These are phyloP conservation scores for Sordariomycetes sp. DNA, from an alignment of 2,329 filamentous ascomycete species.

Conservation along the genomic window DNA sequence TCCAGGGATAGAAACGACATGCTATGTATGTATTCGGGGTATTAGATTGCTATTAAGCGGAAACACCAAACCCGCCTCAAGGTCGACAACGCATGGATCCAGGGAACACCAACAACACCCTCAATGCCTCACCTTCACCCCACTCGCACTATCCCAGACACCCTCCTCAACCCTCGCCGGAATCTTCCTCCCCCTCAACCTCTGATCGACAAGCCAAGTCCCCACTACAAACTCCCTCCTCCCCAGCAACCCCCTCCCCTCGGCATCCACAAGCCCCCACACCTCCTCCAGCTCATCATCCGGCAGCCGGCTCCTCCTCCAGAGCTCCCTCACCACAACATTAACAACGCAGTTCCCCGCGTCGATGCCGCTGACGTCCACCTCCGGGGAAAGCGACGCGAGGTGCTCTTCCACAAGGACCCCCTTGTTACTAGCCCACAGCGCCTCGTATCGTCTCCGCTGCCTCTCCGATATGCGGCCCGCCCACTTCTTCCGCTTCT, in stretches of 20 bases:
- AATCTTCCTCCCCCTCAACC: constrained; percentile 66
- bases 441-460: constrained; percentile 68
- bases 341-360: constrained; percentile 44
- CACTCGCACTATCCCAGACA: constrained; percentile 59
- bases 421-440: constrained; percentile 74
- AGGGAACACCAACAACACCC: neutral
- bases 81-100: too few species aligned
- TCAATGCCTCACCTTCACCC: constrained; percentile 13
- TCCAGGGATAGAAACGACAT: too few species aligned
- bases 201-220: constrained; percentile 71
- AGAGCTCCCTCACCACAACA: constrained; percentile 62
- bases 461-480: constrained; percentile 61
- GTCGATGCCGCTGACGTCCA: constrained; percentile 8
- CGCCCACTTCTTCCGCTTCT: constrained; percentile 65
- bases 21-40: too few species aligned
- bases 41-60: too few species aligned
- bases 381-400: too few species aligned
- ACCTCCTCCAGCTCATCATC: constrained; percentile 58
- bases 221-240: constrained; percentile 71
- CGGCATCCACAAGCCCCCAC: constrained; percentile 60
- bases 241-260: constrained; percentile 38
- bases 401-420: constrained; percentile 23
- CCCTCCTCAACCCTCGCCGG: constrained; percentile 58
- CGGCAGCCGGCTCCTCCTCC: constrained; percentile 55
- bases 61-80: too few species aligned